Base-by-base conservation (phyloP, 345 rosid species). In the Microthlaspi erraticum region DNA sequence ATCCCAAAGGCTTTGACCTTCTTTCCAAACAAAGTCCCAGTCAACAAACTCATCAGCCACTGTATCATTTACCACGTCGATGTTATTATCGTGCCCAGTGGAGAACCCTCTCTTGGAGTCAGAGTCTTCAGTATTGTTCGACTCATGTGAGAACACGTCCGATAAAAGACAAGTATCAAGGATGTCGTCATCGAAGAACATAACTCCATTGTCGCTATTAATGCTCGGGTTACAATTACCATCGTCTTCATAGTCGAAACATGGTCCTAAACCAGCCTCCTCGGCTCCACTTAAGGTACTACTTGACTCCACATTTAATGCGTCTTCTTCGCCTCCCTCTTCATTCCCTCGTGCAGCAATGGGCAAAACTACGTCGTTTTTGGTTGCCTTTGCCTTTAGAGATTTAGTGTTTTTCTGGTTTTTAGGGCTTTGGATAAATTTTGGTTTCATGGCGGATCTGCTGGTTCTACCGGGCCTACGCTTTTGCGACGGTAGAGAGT, bases 11-110 rank as follows among this genome's bases (percentile, higher is more conserved):
- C 53, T 43, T 38, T 52, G 48, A 64, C 68, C 72, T 20, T 52
- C 58, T 57, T 61, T 65, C 73, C 73, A 74, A 26, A 14, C 50
- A 37, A 26, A 26, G 48, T 62, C 72, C 78, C 80, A 77, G 45
- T 77, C 77, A 50, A 48, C 38, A 8, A 60, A 73, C 6, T 63
- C 41, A 10, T 61, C 41, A 26, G 38, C 48, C 39, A 57, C 6
- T 8, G 14, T 26, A 0, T 55, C 63, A 10, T 18, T 8, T 10
- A 31, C 33, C 33, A 31, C 33, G 4, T 44, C 19, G 18, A 44
- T 14, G 1, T n/a, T 68, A 18, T n/a, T 68, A 18, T 66, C 31
- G 3, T 29, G 18, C 26, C 17, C 32, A 12, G 12, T 9, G 1
- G 33, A n/a, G 7, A 23, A 8, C 16, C 26, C 52, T 60, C 60